Evolutionary conservation across 306 rosid species (phyloP), one percentile per base, ranked within the genome.

Genomic region (Vigna hirtella): DNA sequence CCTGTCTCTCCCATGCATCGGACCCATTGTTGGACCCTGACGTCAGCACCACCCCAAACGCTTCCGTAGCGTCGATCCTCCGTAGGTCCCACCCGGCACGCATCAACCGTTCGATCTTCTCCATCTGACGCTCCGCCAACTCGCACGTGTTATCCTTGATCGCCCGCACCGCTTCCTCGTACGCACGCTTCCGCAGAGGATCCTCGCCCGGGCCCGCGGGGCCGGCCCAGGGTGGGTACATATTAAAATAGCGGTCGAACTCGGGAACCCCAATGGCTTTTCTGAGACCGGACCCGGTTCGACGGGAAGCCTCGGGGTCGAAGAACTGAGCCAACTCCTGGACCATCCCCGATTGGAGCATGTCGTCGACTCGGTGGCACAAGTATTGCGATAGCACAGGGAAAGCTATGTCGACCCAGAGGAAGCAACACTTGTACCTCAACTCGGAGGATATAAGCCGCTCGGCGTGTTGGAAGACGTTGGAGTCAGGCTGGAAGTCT

Each of bases 191-290:
- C 87, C 82, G 87, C 83, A 75, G 12, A 38, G 24, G 82, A 83
- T 90, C 94, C 6, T 34, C 24, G 4, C 11, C 75, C 11, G 28
- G 24, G 8, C 30, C 49, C 2, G 2, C 1, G 16, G 50, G 15
- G 15, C 50, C 50, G 2, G 14, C 13, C 0, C 56, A 26, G 18
- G 93, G 87, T 0, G 86, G 87, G 72, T 72, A 81, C 34, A 70
- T 72, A 13, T 66, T 79, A 11, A 93, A 93, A 84, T 78, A 91
- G 64, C 80, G 78, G 63, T 88, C 86, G 74, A 95, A 95, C 86
- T 95, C 99, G 0, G 99, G 91, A 0, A 93, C 96, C 7, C 99
- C 99, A 13, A 95, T 95, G 1, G 99, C 98, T 63, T 95, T 95
- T 9, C 89, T 76, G 61, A 95, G 7, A 20, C 52, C 52, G 1